Evolutionary conservation across 1,284 basidiomycete species (phyloP).

Genomic region (Moesziomyces antarcticus): DNA sequence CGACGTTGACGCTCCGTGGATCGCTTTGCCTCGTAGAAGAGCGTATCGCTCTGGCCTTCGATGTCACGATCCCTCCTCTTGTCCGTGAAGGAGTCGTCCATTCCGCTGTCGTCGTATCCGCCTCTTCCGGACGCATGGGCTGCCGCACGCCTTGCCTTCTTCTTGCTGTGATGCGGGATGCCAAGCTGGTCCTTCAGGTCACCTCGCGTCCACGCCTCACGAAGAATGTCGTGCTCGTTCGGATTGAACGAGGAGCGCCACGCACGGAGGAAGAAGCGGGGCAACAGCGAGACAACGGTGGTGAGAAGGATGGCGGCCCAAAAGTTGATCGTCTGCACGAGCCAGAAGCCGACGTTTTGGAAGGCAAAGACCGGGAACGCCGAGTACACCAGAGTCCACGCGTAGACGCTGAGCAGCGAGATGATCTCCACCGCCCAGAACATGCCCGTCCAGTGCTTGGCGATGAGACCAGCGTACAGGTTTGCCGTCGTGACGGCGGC

Average conservation of each 20-base stretch:
- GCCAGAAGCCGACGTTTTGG: slow-evolving; percentile 50
- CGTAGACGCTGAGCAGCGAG: slow-evolving; percentile 57
- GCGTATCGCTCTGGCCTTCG: slow-evolving; percentile 31
- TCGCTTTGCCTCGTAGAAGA: slow-evolving; percentile 36
- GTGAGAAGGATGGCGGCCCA: slow-evolving; percentile 56
- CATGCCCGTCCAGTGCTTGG: slow-evolving; percentile 53
- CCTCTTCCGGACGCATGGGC: slow-evolving; percentile 4
- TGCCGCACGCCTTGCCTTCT: slow-evolving; percentile 22
- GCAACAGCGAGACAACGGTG: slow-evolving; percentile 55
- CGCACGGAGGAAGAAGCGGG: slow-evolving; percentile 54
- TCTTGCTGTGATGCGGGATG: slow-evolving; percentile 36
- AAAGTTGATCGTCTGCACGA: slow-evolving; percentile 56
- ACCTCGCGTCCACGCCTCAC: slow-evolving; percentile 59
- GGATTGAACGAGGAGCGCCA: slow-evolving; percentile 55
- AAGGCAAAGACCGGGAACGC: slow-evolving; percentile 49
- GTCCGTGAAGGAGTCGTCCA: slow-evolving; percentile 14
- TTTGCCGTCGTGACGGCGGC: slow-evolving; percentile 89
- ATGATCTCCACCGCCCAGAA: slow-evolving; percentile 59
- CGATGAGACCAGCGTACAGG: slow-evolving; percentile 54
- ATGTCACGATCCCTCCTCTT: slow-evolving; percentile 25
- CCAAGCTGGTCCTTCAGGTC: slow-evolving; percentile 60
- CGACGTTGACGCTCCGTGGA: slow-evolving; percentile 27
- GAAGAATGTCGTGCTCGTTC: slow-evolving; percentile 58
- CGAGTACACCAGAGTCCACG: slow-evolving; percentile 60
- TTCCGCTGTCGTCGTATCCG: slow-evolving; percentile 6